These are phyloP conservation scores for Cicer chorassanicum DNA, from an alignment of 306 rosid species.

Conservation along the genomic window DNA sequence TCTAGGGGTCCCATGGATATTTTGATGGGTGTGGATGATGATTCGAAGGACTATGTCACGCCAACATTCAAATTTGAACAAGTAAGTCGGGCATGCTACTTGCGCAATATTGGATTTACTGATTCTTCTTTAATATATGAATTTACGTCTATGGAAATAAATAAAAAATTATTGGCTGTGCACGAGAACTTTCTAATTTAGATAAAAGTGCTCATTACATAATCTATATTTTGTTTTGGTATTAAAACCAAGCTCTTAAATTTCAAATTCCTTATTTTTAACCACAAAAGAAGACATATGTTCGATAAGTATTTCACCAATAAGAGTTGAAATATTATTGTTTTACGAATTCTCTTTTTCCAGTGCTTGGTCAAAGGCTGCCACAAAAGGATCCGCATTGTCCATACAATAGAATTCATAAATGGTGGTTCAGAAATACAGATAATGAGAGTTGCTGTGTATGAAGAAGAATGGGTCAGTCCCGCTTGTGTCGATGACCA, in stretches of 20 bases:
- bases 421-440: constrained; percentile 88
- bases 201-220: background rate
- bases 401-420: constrained; percentile 86
- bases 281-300: background rate
- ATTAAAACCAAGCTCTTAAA: background rate
- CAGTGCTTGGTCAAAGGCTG: constrained; percentile 97
- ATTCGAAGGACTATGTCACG: constrained; percentile 63
- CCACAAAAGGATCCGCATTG: constrained; percentile 85
- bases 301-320: constrained; percentile 16
- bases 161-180: background rate
- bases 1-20: constrained; percentile 88
- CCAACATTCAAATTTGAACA: constrained; percentile 95
- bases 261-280: constrained; percentile 6
- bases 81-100: constrained; percentile 56
- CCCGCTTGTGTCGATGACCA: constrained; percentile 61
- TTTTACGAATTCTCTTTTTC: constrained; percentile 27
- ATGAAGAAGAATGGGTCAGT: constrained; percentile 91
- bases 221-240: background rate
- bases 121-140: background rate
- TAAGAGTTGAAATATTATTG: background rate
- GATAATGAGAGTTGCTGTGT: constrained; percentile 85
- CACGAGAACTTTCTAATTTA: constrained; percentile 19
- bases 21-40: constrained; percentile 66
- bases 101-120: background rate
- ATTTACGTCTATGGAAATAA: constrained; percentile 15